Evolutionary conservation across 2,329 filamentous ascomycete genomes (phyloP).

Genomic region (Fusarium mexicanum): DNA sequence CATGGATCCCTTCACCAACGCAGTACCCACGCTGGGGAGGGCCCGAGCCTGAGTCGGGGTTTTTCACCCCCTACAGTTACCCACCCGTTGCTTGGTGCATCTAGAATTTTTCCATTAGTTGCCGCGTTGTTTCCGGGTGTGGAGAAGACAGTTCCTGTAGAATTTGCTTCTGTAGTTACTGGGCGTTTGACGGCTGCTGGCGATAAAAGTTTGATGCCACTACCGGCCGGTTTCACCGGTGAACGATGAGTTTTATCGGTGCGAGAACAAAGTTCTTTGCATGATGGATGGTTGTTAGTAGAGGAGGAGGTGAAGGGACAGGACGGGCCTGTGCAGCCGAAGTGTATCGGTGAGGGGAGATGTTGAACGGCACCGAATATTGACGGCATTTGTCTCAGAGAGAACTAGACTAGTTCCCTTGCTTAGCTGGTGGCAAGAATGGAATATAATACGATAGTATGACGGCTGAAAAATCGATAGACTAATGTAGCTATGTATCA

Average conservation of each 20-base stretch:
- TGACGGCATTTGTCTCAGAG: not conserved
- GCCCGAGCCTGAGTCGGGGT: conserved; percentile 3
- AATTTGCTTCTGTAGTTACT: not conserved
- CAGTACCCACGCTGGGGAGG: not conserved
- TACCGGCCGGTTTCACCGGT: not conserved
- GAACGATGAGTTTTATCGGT: not conserved
- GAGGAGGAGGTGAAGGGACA: not conserved
- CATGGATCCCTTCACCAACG: conserved; percentile 7
- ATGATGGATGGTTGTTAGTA: not conserved
- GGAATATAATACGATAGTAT: not conserved
- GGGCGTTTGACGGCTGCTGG: not conserved
- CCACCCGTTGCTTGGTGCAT: conserved; percentile 7
- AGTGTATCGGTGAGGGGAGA: not conserved
- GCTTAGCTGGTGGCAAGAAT: not conserved
- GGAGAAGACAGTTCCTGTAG: not conserved
- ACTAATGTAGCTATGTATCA: not conserved
- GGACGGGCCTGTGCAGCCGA: not conserved
- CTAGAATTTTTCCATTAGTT: conserved; percentile 8
- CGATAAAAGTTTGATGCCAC: not conserved
- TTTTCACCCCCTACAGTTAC: not conserved
- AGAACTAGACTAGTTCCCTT: not conserved
- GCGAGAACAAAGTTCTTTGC: not conserved
- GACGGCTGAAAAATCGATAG: not conserved
- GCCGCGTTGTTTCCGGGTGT: not conserved
- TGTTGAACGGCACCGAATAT: not conserved